Base-by-base conservation (phyloP, 2,329 filamentous ascomycete genomes). In the Pseudopithomyces chartarum region DNA sequence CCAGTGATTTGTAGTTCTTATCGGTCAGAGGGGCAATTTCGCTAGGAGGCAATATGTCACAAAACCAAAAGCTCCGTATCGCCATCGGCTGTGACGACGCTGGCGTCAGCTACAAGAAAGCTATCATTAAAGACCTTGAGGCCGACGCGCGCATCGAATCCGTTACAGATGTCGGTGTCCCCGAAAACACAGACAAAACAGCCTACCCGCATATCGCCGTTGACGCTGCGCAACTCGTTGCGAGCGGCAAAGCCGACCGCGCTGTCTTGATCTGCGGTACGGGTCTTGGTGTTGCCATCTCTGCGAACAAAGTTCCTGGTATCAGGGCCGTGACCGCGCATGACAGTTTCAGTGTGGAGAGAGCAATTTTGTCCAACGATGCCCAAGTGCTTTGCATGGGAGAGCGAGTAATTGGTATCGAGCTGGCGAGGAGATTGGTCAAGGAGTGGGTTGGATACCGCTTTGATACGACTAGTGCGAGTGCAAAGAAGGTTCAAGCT, bases 291-390 rank as follows among this genome's bases (percentile, higher is more conserved):
- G 92, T 96, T 7, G 91, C 92, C 66, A 96, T 96, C 72, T 80
- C 86, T n/a, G 92, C 92, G 63, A 96, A 96, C 82, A 96, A 96
- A 76, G 87, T 96, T 62, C 88, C 87, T 55, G 91, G 91, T 6
- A 86, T 96, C 59, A 82, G 91, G 22, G 92, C 92, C n/a, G 92
- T 96, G 17, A 96, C 91, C 5, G 92, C 92, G 1, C 92, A 96
- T 74, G 92, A 96, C 73, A 88, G 87, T 63, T 96, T 93, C 80
- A 88, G 85, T 54, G 90, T 96, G 6, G 91, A 96, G 82, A 80
- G 91, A 48, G 87, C 89, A 19, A 85, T 96, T 11, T 78, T 94
- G 68, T 92, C 89, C 79, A 96, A 96, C 75, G 88, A 96, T 73
- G 90, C 91, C 2, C 91, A 96, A 78, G 91, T 96, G 32, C 79